Conservation (phyloP, 2,329 filamentous ascomycete genomes). For the Teratosphaeria gauchensis region DNA sequence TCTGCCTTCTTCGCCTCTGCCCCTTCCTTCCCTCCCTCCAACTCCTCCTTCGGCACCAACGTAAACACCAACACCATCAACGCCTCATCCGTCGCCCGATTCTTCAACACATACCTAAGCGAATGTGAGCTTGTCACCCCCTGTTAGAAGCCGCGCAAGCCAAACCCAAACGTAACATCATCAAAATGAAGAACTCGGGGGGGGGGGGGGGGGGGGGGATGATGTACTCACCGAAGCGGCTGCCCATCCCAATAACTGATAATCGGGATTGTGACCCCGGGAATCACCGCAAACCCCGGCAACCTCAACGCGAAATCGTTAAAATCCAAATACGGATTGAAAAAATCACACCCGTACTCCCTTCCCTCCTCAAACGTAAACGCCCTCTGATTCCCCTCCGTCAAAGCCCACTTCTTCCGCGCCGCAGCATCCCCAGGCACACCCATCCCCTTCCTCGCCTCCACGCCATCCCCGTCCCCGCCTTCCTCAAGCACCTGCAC, state of each 20-base stretch:
- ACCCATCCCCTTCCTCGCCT: slow-evolving; percentile 29
- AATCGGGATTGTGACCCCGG: slow-evolving; percentile 63
- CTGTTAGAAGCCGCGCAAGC: background rate
- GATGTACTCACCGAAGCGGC: slow-evolving; percentile 53
- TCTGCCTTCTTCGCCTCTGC: background rate
- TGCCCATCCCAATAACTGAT: slow-evolving; percentile 76
- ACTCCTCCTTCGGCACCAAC: slow-evolving; percentile 59
- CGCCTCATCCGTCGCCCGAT: slow-evolving; percentile 60
- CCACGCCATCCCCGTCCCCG: slow-evolving; percentile 35
- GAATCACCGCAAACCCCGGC: slow-evolving; percentile 44
- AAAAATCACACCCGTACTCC: slow-evolving; percentile 63
- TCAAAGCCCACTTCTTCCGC: slow-evolving; percentile 53
- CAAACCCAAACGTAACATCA: slow-evolving; percentile 1
- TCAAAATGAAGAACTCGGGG: too few relatives aligned
- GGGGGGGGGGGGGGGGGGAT: too few relatives aligned
- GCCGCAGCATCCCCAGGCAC: slow-evolving; percentile 33
- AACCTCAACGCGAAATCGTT: slow-evolving; percentile 62
- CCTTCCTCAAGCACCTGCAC: slow-evolving; percentile 47
- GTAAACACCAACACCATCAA: slow-evolving; percentile 78
- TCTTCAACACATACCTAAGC: slow-evolving; percentile 85
- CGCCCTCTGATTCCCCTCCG: slow-evolving; percentile 42
- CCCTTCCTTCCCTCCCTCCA: slow-evolving; percentile 20
- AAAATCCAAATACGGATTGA: slow-evolving; percentile 88
- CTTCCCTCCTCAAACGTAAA: slow-evolving; percentile 55
- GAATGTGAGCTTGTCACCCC: slow-evolving; percentile 58